Conservation (phyloP, 441 rosid genomes). For the Dalechampia spathulata region DNA sequence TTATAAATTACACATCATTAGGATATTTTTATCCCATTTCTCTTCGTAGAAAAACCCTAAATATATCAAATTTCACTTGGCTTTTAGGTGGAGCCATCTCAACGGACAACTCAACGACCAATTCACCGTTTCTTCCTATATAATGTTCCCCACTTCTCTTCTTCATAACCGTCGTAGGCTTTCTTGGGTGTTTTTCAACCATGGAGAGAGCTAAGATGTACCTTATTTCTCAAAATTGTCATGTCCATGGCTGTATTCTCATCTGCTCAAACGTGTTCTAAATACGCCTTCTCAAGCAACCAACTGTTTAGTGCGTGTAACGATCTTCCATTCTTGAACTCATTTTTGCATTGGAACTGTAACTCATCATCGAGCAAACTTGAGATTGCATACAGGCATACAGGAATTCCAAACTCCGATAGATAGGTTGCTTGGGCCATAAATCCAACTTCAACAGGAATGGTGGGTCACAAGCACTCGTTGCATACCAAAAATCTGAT, state of each 20-base stretch:
- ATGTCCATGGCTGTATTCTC: constrained; percentile 21
- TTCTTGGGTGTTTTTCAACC: too few relatives aligned
- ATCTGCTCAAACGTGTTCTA: constrained; percentile 50
- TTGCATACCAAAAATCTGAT: constrained; percentile 48
- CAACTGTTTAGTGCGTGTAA: constrained; percentile 47
- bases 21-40: too few relatives aligned
- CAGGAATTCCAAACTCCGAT: constrained; percentile 27
- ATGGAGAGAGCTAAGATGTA: constrained; percentile 19
- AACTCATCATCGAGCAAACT: constrained; percentile 46
- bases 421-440: constrained; percentile 86
- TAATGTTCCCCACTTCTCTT: not conserved
- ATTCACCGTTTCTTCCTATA: not conserved
- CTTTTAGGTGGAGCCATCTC: constrained; percentile 3
- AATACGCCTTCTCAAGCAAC: constrained; percentile 52
- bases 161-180: too few relatives aligned
- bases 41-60: too few relatives aligned
- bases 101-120: constrained; percentile 7
- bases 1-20: too few relatives aligned
- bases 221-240: constrained; percentile 26
- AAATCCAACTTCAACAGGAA: constrained; percentile 54
- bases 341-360: constrained; percentile 66
- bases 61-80: too few relatives aligned
- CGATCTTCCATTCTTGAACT: constrained; percentile 59
- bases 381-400: constrained; percentile 62
- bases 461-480: constrained; percentile 78